Percentiles rank a stretch among this genome's conserved stretches.
These are phyloP conservation scores for Coccomyxa sp. DNA, from an alignment of 139 green algal species.

Conservation along the genomic window DNA sequence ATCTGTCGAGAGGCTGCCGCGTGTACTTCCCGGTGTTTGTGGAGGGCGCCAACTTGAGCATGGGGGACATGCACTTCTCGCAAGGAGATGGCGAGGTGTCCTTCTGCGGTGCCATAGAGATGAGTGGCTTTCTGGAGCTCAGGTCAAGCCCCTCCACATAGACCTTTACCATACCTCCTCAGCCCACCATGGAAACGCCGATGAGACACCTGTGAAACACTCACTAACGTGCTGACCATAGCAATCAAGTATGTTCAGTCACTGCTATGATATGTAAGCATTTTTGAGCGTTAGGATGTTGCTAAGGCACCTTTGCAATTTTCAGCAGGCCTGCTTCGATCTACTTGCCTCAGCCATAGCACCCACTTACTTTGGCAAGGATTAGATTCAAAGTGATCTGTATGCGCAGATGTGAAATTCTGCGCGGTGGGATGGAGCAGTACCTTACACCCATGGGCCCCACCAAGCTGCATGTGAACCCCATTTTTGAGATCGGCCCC, in stretches of 20 bases:
- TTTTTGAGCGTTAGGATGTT: too few relatives aligned
- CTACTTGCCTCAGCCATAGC: too few relatives aligned
- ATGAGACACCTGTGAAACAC: too few relatives aligned
- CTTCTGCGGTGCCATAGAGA: slow-evolving; percentile 68
- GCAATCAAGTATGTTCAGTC: too few relatives aligned
- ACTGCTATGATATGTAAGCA: too few relatives aligned
- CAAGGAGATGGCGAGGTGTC: slow-evolving; percentile 66
- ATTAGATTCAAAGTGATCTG: background rate
- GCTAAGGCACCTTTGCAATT: too few relatives aligned
- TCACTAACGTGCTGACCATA: too few relatives aligned
- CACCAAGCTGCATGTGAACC: slow-evolving; percentile 60
- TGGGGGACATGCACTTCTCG: slow-evolving; percentile 76
- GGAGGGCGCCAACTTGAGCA: slow-evolving; percentile 55
- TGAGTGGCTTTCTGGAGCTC: slow-evolving; percentile 65
- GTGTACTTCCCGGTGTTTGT: slow-evolving; percentile 77
- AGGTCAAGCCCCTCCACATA: slow-evolving; percentile 32
- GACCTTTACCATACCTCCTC: too few relatives aligned
- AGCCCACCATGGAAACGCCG: too few relatives aligned
- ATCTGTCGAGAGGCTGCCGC: slow-evolving; percentile 55
- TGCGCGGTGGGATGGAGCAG: slow-evolving; percentile 64
- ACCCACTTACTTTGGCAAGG: too few relatives aligned
- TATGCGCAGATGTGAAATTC: slow-evolving; percentile 52
- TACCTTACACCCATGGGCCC: slow-evolving; percentile 68
- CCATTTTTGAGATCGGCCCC: slow-evolving; percentile 76
- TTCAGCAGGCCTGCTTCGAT: too few relatives aligned